Evolutionary conservation across 371 early-diverging fungal species (phyloP), one percentile per base, ranked within the genome.

Genomic region (Mucor saturninus): DNA sequence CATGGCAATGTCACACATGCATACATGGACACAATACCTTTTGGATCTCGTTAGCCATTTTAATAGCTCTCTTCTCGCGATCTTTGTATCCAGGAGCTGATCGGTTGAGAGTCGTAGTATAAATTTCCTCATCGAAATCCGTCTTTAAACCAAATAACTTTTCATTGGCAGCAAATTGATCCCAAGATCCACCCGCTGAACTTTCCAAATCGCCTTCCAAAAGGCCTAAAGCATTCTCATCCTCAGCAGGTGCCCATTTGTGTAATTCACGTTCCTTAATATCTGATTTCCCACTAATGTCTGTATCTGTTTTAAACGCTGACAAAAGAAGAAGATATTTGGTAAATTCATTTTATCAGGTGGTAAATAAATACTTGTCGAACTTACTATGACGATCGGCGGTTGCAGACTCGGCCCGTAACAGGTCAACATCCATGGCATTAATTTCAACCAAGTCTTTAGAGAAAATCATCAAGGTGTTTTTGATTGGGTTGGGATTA

Each of bases 81-180:
- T 89, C 87, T 74, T 93, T 94, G 73, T 83, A 99, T 56, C 92
- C 92, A 7, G 95, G 89, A 26, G 87, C 88, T 5, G 85, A 82
- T 62, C 93, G 84, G 74, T 99, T 97, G 54, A 99, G 75, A 21
- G 81, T 87, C 0, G 98, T 98, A 2, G 99, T 99, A 74, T 99
- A 99, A 2, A 97, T 67, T 51, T 95, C 93, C 66, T 98, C 99
- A 66, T 98, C 85, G 80, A 93, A 99, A 72, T 95, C 95, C 1
- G 98, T 93, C 30, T 85, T 94, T 56, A 99, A 85, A 2, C 99
- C 99, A 87, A 99, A 99, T 48, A 95, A 79, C 62, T 84, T 77
- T 72, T 97, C 95, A 71, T 99, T 99, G 4, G 85, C 94, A n/a
- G 91, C 94, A 86, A 99, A 99, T 75, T 99, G 99, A 80, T 99